Conservation (phyloP, 78 protist genomes). For the Isochrysis galbana region DNA sequence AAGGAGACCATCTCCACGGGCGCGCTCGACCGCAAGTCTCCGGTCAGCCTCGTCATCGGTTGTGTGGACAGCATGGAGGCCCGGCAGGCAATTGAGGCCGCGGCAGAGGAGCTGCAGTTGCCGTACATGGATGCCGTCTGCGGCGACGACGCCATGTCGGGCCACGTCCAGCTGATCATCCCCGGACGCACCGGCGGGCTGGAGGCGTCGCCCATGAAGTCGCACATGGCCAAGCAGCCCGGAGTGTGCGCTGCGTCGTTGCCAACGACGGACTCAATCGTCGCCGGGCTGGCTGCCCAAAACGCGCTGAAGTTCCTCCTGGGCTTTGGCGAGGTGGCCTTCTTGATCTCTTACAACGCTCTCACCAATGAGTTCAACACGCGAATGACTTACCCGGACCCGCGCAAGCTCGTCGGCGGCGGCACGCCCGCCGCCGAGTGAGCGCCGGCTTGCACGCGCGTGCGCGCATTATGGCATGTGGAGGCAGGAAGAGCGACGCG, state of each 20-base stretch:
- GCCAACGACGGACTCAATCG: background rate
- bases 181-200: constrained; percentile 55
- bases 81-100: constrained; percentile 24
- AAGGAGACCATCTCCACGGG: constrained; percentile 56
- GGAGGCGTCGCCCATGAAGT: background rate
- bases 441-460: background rate
- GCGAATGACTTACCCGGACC: background rate
- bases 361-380: background rate
- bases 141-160: constrained; percentile 91
- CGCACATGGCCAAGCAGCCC: background rate
- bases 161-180: constrained; percentile 83
- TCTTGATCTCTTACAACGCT: too few relatives aligned
- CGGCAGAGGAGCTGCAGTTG: constrained; percentile 51
- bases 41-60: constrained; percentile 78
- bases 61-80: constrained; percentile 95
- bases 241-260: constrained; percentile 11
- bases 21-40: constrained; percentile 25
- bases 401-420: too few relatives aligned
- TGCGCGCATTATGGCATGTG: too few relatives aligned
- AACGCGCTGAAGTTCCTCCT: constrained; percentile 15
- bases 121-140: constrained; percentile 92
- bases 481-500: too few relatives aligned
- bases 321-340: constrained; percentile 22
- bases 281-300: background rate
- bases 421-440: background rate